These are phyloP conservation scores for Torrubiella hemipterigena DNA, from an alignment of 2,329 filamentous ascomycete species.

Conservation along the genomic window DNA sequence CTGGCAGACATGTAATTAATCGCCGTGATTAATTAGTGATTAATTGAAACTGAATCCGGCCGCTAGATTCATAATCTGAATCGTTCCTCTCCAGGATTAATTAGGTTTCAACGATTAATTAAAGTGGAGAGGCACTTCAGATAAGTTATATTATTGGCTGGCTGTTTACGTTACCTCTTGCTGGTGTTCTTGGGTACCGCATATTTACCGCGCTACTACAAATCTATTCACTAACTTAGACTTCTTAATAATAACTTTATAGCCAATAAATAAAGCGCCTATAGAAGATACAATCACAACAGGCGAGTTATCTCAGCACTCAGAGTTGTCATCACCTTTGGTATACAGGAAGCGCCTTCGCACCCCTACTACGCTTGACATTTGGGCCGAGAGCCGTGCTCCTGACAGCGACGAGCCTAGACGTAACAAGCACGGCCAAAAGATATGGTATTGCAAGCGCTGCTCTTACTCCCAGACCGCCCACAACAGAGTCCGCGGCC, in stretches of 20 bases:
- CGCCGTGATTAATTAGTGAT: constrained; percentile 2
- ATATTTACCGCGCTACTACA: too few species aligned
- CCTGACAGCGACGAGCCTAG: not conserved
- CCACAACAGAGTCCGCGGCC: not conserved
- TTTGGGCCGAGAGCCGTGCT: constrained; percentile 1
- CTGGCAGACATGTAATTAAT: constrained; percentile 3
- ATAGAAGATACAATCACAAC: too few species aligned
- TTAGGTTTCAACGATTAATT: constrained; percentile 4
- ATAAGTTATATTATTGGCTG: too few species aligned
- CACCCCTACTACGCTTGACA: not conserved
- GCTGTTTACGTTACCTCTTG: too few species aligned
- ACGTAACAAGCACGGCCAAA: not conserved
- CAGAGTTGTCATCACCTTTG: not conserved
- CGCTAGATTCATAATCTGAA: constrained; percentile 3
- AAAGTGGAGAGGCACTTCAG: constrained; percentile 1
- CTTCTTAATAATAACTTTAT: too few species aligned
- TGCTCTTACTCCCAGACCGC: constrained; percentile 1
- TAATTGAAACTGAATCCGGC: constrained; percentile 2
- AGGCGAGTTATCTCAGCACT: not conserved
- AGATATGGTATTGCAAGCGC: constrained; percentile 1
- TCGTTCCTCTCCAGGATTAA: constrained; percentile 4
- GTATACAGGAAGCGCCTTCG: not conserved
- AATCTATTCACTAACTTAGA: too few species aligned
- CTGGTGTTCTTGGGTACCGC: too few species aligned
- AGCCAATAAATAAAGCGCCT: too few species aligned